Percentiles rank a stretch among this genome's conserved stretches.
These are phyloP conservation scores for Ceratobasidium papillatum DNA, from an alignment of 1,284 basidiomycete species.

Conservation along the genomic window DNA sequence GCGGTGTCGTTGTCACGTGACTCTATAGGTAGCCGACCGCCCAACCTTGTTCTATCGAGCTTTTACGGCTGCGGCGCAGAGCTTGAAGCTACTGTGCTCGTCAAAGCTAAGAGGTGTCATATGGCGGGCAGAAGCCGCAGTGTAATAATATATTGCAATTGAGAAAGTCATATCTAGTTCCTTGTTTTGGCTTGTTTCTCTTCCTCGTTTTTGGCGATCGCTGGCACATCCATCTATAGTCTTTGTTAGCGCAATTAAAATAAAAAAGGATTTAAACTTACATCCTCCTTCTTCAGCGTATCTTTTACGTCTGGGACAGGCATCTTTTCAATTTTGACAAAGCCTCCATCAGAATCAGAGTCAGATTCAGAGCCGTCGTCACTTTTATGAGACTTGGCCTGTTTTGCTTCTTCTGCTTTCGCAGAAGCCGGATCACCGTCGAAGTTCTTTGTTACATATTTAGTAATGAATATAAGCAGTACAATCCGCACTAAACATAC, in stretches of 20 bases:
- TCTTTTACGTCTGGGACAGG: constrained; percentile 2
- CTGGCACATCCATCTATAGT: constrained; percentile 30
- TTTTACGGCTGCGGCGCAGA: not conserved
- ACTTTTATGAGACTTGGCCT: not conserved
- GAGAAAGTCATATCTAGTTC: constrained; percentile 1
- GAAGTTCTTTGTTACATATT: not conserved
- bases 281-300: constrained; percentile 3
- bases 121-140: no score
- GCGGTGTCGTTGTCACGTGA: constrained; percentile 27
- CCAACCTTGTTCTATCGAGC: not conserved
- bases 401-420: constrained; percentile 30
- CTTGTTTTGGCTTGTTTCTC: constrained; percentile 20
- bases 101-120: not conserved
- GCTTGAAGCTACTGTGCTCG: constrained; percentile 10
- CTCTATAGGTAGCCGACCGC: not conserved
- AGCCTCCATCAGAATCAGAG: constrained; percentile 16
- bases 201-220: constrained; percentile 18
- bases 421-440: constrained; percentile 33
- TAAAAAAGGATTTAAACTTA: not conserved
- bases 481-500: not conserved
- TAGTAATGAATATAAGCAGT: not conserved
- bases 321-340: constrained; percentile 28
- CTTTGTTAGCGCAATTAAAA: not conserved
- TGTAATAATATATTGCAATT: not conserved
- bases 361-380: not conserved